Evolutionary conservation across 2,329 filamentous ascomycete species (phyloP).

Genomic region (Microcera coccophila): DNA sequence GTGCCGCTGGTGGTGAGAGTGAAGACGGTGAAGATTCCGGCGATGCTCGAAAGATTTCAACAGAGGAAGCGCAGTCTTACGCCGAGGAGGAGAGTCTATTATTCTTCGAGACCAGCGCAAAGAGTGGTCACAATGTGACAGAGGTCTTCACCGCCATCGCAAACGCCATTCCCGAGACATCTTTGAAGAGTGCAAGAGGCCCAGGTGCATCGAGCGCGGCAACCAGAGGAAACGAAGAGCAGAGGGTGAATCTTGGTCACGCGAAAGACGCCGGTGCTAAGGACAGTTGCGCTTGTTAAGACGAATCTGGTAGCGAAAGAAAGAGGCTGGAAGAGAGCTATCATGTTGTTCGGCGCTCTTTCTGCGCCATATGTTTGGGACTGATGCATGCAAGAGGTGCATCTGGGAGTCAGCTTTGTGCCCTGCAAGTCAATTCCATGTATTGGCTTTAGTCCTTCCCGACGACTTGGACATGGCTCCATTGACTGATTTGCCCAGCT

Average conservation of each 20-base stretch:
- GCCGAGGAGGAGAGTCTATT: slow-evolving; percentile 90
- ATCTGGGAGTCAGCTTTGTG: slow-evolving; percentile 27
- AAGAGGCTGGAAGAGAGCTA: slow-evolving; percentile 17
- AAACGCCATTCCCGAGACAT: slow-evolving; percentile 96
- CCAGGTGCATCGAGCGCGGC: slow-evolving; percentile 59
- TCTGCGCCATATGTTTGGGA: slow-evolving; percentile 25
- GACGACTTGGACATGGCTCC: background rate
- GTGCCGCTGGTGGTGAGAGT: slow-evolving; percentile 37
- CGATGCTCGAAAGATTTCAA: slow-evolving; percentile 82
- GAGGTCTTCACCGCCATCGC: slow-evolving; percentile 98
- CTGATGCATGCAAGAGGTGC: slow-evolving; percentile 28
- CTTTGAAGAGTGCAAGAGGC: slow-evolving; percentile 83
- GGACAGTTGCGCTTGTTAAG: slow-evolving; percentile 89
- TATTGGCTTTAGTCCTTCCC: slow-evolving; percentile 15
- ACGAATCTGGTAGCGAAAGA: slow-evolving; percentile 3
- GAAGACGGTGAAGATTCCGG: slow-evolving; percentile 56
- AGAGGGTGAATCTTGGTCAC: slow-evolving; percentile 78
- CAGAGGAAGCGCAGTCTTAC: slow-evolving; percentile 87
- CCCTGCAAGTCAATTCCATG: slow-evolving; percentile 12
- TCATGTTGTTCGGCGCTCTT: slow-evolving; percentile 26
- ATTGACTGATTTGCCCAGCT: background rate
- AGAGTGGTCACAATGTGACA: slow-evolving; percentile 89
- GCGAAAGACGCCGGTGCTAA: slow-evolving; percentile 72
- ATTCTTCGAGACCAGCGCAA: slow-evolving; percentile 98
- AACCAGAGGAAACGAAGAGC: slow-evolving; percentile 60